Evolutionary conservation across 2,329 filamentous ascomycete species (phyloP).

Genomic region (Dothistroma septosporum): DNA sequence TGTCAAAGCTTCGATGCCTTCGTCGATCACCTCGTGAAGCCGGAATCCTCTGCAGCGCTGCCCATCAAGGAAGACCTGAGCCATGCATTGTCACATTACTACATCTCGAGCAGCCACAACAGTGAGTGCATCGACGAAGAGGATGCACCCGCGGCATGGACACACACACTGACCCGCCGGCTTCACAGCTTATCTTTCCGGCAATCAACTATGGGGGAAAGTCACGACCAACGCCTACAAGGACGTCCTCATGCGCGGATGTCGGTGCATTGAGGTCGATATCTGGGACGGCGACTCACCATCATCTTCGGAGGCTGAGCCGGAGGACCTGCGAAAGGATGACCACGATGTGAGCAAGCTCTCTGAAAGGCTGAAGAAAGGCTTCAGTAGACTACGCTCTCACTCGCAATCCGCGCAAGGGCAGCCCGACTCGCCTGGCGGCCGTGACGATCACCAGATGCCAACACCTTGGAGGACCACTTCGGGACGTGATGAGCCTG

Average conservation of each 20-base stretch:
- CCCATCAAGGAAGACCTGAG: slow-evolving; percentile 26
- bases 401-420: slow-evolving; percentile 14
- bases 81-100: slow-evolving; percentile 77
- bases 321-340: slow-evolving; percentile 19
- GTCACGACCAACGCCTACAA: slow-evolving; percentile 76
- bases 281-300: slow-evolving; percentile 75
- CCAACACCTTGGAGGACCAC: slow-evolving; percentile 30
- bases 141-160: slow-evolving; percentile 45
- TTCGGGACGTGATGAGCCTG: slow-evolving; percentile 28
- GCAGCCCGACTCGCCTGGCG: slow-evolving; percentile 11
- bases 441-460: slow-evolving; percentile 17
- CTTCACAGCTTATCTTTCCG: slow-evolving; percentile 53
- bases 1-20: slow-evolving; percentile 39
- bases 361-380: slow-evolving; percentile 27
- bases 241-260: slow-evolving; percentile 64
- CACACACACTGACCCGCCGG: background rate
- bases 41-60: slow-evolving; percentile 17
- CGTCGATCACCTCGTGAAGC: slow-evolving; percentile 38
- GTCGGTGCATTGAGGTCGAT: slow-evolving; percentile 90
- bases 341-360: slow-evolving; percentile 34
- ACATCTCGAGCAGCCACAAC: slow-evolving; percentile 92
- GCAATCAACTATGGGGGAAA: slow-evolving; percentile 76
- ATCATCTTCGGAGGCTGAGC: slow-evolving; percentile 37
- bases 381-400: slow-evolving; percentile 26
- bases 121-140: slow-evolving; percentile 58